Percentiles rank a stretch among this genome's conserved stretches.
Evolutionary conservation across 2,329 filamentous ascomycete genomes (phyloP).

Genomic region (Biscogniauxia mediterranea): DNA sequence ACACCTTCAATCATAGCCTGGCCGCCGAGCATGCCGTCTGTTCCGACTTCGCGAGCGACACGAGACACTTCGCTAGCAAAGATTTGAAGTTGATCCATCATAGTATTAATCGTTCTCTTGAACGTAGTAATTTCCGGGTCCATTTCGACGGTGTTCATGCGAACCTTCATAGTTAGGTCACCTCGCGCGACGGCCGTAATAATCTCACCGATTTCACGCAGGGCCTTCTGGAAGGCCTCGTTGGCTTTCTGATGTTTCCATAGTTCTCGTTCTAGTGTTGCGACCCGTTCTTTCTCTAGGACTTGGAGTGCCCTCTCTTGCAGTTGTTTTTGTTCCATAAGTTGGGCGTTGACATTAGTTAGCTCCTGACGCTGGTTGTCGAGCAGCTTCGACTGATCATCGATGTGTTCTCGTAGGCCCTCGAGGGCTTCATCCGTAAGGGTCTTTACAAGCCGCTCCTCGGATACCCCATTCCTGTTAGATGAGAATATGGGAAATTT

Average conservation of each 20-base stretch:
- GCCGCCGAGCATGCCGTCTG: slow-evolving; percentile 88
- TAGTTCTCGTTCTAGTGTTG: slow-evolving; percentile 85
- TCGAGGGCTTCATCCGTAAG: slow-evolving; percentile 81
- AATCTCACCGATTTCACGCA: slow-evolving; percentile 95
- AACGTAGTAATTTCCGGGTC: slow-evolving; percentile 97
- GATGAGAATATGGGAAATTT: slow-evolving; percentile 47
- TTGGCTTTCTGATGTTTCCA: slow-evolving; percentile 98
- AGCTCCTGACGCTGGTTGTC: slow-evolving; percentile 84
- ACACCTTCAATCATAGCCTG: slow-evolving; percentile 93
- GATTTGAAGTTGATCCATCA: slow-evolving; percentile 97
- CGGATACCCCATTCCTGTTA: slow-evolving; percentile 32
- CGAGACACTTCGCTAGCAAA: slow-evolving; percentile 96
- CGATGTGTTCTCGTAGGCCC: slow-evolving; percentile 84
- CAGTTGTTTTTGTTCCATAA: slow-evolving; percentile 80
- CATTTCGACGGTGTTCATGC: slow-evolving; percentile 94
- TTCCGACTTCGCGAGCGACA: slow-evolving; percentile 92
- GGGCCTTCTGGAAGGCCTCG: slow-evolving; percentile 94
- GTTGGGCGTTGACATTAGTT: slow-evolving; percentile 78
- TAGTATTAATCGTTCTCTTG: slow-evolving; percentile 97
- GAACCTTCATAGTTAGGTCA: slow-evolving; percentile 93
- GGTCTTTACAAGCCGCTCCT: slow-evolving; percentile 39
- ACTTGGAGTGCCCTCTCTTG: slow-evolving; percentile 80
- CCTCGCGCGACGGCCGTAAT: slow-evolving; percentile 94
- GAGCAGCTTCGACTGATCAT: slow-evolving; percentile 90
- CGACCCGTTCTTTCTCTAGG: slow-evolving; percentile 84